Conservation (phyloP, 371 early-diverging fungal species). For the Rhizopus microsporus region DNA sequence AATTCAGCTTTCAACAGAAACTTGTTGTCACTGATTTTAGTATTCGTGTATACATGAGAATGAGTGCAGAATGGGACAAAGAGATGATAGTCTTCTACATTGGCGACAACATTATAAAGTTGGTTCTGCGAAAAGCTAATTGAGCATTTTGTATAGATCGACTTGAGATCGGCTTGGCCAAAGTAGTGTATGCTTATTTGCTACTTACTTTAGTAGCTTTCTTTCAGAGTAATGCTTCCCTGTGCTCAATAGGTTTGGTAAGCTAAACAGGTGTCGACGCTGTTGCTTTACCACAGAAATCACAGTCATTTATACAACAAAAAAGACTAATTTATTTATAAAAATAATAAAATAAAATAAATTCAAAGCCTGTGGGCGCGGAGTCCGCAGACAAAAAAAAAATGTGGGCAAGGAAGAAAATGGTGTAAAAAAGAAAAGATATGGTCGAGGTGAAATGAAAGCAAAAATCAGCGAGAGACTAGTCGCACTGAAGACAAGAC, state of each 20-base stretch:
- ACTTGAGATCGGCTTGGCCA: background rate
- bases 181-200: slow-evolving; percentile 5
- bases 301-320: slow-evolving; percentile 1
- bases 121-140: slow-evolving; percentile 71
- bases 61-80: slow-evolving; percentile 81
- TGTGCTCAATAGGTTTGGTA: slow-evolving; percentile 28
- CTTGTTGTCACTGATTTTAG: slow-evolving; percentile 9
- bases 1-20: slow-evolving; percentile 67
- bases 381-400: no score
- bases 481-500: no score
- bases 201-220: slow-evolving; percentile 32
- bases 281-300: slow-evolving; percentile 14
- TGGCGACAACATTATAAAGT: slow-evolving; percentile 73
- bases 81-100: slow-evolving; percentile 71
- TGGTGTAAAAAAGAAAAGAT: no score
- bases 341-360: no score
- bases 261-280: slow-evolving; percentile 27
- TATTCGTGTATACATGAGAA: slow-evolving; percentile 58
- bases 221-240: slow-evolving; percentile 34
- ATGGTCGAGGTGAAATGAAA: no score
- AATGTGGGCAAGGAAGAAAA: no score
- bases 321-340: no score
- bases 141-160: slow-evolving; percentile 3
- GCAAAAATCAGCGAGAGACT: no score
- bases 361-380: no score